Percentiles rank a stretch among this genome's conserved stretches.
Conservation (phyloP, 495 filamentous ascomycete genomes). For the Tuber microsphaerosporum region DNA sequence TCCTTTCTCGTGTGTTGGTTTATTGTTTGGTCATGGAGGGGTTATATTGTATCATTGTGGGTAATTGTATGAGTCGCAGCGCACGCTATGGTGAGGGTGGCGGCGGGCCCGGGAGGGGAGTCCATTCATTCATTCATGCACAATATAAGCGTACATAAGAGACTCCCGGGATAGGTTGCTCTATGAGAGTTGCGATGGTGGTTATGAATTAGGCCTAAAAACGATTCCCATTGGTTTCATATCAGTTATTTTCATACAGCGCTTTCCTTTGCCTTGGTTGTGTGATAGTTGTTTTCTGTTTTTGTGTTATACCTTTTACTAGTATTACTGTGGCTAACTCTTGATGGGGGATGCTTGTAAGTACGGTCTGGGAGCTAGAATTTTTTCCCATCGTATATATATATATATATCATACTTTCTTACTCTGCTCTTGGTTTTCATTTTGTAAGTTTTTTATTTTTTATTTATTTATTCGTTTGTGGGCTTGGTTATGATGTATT, state of each 20-base stretch:
- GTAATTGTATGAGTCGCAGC: neutral
- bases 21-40: neutral
- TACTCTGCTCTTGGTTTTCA: neutral
- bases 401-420: conserved; percentile 10
- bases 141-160: neutral
- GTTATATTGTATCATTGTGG: conserved; percentile 13
- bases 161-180: neutral
- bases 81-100: neutral
- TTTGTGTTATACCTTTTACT: conserved; percentile 9
- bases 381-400: conserved; percentile 6
- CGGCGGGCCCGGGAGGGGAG: neutral
- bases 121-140: neutral
- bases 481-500: conserved; percentile 6
- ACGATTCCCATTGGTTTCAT: neutral
- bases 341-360: neutral
- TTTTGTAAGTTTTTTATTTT: neutral
- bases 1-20: neutral
- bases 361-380: neutral
- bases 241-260: conserved; percentile 6
- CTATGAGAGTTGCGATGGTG: neutral
- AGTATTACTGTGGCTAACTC: conserved; percentile 7
- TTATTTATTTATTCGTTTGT: neutral
- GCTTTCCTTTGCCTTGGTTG: conserved; percentile 25
- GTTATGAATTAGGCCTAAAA: neutral
- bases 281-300: conserved; percentile 4